Percentiles rank a stretch among this genome's conserved stretches.
Conservation (phyloP, 805 yeast species). For the Millerozyma acaciae region DNA sequence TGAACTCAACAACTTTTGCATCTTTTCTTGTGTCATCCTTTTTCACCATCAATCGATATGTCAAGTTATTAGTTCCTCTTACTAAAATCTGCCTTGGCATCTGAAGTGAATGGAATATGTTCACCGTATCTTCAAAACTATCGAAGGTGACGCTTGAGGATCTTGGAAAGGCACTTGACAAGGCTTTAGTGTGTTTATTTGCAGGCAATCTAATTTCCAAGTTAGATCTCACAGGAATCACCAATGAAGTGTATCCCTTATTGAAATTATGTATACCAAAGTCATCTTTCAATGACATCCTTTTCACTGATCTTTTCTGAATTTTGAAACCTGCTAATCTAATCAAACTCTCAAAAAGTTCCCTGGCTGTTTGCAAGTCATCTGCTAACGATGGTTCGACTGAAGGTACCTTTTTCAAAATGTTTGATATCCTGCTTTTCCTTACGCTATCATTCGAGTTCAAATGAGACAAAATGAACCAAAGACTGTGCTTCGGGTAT, state of each 20-base stretch:
- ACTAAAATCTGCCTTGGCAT: conserved; percentile 76
- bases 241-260: conserved; percentile 43
- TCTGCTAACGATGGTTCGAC: conserved; percentile 11
- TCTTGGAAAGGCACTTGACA: conserved; percentile 44
- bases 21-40: conserved; percentile 93
- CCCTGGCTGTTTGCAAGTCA: conserved; percentile 23
- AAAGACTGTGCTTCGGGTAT: conserved; percentile 82
- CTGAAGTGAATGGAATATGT: conserved; percentile 76
- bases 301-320: conserved; percentile 30
- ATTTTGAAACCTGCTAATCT: conserved; percentile 40
- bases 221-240: conserved; percentile 70
- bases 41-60: conserved; percentile 76
- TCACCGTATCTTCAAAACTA: conserved; percentile 63
- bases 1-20: conserved; percentile 88
- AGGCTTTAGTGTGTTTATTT: conserved; percentile 37
- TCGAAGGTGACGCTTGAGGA: conserved; percentile 48
- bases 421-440: conserved; percentile 21
- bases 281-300: conserved; percentile 38
- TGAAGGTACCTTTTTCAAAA: conserved; percentile 17
- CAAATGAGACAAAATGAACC: conserved; percentile 72
- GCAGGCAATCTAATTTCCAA: conserved; percentile 65
- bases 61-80: conserved; percentile 73
- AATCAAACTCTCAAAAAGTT: conserved; percentile 40
- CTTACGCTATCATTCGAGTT: conserved; percentile 47
- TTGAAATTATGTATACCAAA: conserved; percentile 31